These are phyloP conservation scores for Juncus effusus DNA, from an alignment of 176 grass and related monocot species.

Conservation along the genomic window DNA sequence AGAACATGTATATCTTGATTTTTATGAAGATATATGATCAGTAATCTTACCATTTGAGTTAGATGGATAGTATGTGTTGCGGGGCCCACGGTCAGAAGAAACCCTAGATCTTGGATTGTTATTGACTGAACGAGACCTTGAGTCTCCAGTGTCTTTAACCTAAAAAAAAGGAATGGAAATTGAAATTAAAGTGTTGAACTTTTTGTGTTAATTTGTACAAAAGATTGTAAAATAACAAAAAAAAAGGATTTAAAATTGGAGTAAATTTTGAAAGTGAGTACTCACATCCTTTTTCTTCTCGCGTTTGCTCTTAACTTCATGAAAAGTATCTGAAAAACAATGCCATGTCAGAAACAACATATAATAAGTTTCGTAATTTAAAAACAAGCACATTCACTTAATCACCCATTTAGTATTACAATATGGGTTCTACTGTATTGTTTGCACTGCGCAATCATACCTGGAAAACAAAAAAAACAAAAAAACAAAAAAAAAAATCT, in stretches of 20 bases:
- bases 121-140: conserved; percentile 61
- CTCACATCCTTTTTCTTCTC: conserved; percentile 85
- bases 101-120: conserved; percentile 53
- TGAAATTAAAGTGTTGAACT: conserved; percentile 13
- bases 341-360: conserved; percentile 9
- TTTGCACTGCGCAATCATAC: neutral
- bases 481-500: conserved; percentile 1
- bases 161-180: conserved; percentile 22
- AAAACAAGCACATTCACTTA: neutral
- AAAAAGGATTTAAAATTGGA: neutral
- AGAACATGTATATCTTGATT: conserved; percentile 10
- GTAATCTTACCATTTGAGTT: conserved; percentile 55
- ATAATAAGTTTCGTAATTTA: neutral
- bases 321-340: conserved; percentile 64
- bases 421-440: neutral
- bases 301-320: conserved; percentile 81
- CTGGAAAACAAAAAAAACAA: neutral
- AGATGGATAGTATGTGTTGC: conserved; percentile 47
- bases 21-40: conserved; percentile 3
- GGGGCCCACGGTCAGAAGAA: conserved; percentile 51
- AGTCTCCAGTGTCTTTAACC: conserved; percentile 67
- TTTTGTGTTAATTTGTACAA: neutral
- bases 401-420: neutral
- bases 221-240: neutral
- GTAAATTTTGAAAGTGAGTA: neutral